Evolutionary conservation across 352 stramenopile genomes (phyloP), one percentile per base, ranked within the genome.

Genomic region (Globisporangium splendens): DNA sequence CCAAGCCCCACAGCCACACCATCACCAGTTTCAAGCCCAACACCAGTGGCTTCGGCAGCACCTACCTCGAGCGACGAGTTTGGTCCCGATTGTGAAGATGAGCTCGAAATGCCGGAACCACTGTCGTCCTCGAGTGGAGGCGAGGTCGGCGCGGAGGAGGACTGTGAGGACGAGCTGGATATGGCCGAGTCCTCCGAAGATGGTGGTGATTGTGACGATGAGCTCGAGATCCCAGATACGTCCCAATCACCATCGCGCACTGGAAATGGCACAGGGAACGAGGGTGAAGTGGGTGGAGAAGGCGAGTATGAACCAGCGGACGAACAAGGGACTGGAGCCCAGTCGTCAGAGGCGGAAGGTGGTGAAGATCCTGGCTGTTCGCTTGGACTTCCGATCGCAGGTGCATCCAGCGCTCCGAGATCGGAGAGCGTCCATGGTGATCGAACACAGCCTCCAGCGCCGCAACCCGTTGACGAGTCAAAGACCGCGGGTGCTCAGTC

Each of bases 121-220:
- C 53, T 7, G 28, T 54, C 38, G 35, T 18, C 42, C 22, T 54
- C 12, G 47, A 54, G 28, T 47, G 28, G 18, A 48, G 20, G 21
- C n/a, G 18, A 51, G 28, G 31, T 14, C 42, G 53, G 24, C 5
- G 24, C 24, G 24, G 24, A 50, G 22, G 53, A 48, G 14, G 53
- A 59, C 15, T 56, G 50, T 8, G 50, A 56, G 8, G 38, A 56
- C 5, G 53, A 42, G 41, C 53, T 61, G 3, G 55, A 53, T 18
- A 47, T 56, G 35, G 42, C 55, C 11, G 38, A n/a, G 1, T 38
- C 44, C 46, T 46, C 20, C 18, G 44, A 59, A 14, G 17, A 14
- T 14, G 52, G 52, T 35, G 38, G 35, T 15, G 51, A 49, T 21
- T 49, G 35, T 33, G 51, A 57, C 35, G 18, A 50, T 12, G 53